Evolutionary conservation across 2,329 filamentous ascomycete genomes (phyloP), one percentile per base, ranked within the genome.

Genomic region (Venturia carpophila): DNA sequence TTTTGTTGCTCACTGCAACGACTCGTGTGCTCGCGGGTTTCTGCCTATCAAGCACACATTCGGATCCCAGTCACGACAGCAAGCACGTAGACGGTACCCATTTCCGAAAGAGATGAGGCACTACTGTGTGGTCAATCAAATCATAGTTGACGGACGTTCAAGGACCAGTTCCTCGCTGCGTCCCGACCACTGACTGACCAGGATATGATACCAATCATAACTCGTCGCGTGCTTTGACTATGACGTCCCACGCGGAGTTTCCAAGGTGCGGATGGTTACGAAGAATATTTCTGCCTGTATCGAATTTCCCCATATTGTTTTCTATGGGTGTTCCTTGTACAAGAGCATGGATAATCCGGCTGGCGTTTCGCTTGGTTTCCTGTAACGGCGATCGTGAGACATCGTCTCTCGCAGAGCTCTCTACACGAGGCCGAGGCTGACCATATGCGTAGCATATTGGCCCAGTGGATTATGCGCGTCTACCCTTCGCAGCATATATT

Each of bases 221-320:
- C 19, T 7, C 30, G 17, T 58, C 52, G 27, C 15, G 27, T 37
- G 52, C 52, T 27, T 37, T 37, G 15, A 27, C 15, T 49, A 56
- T 56, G 52, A 34, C 52, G 52, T 21, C 34, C 15, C 30, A n/a
- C 15, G 52, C 24, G 27, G 19, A 21, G 3, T 2, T 34, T 11
- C 17, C 52, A 58, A 37, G 30, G 52, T 58, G 5, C 37, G 30
- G 30, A 37, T 37, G 52, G 30, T 13, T 27, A 55, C 27, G 21
- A 27, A 24, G 24, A 66, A 21, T 47, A 21, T 45, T 27, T 15
- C 15, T 52, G 39, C 37, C 27, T 52, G 42, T 43, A 45, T 41
- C 45, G 62, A 49, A 63, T 63, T 63, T 63, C 62, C 62, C 62
- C 62, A 63, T 43, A 63, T 63, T 63, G 30, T 42, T 27, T n/a